Evolutionary conservation across 306 rosid species (phyloP), one percentile per base, ranked within the genome.

Genomic region (Castanea mollissima): DNA sequence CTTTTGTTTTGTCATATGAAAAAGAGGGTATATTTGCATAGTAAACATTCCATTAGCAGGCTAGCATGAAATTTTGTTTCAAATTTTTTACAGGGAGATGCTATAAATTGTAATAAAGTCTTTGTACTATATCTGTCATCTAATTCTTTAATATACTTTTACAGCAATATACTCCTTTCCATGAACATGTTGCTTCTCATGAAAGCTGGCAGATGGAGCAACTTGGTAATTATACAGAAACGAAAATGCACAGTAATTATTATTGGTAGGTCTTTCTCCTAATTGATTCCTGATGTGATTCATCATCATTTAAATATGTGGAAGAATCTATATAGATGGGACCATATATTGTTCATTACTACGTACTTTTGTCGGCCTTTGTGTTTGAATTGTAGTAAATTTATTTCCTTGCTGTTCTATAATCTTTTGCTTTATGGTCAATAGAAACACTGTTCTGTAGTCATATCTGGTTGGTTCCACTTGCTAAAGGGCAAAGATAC

Each of bases 151-250:
- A 73, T 71, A 14, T 44, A 25, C 52, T 89, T 81, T 80, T 82
- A 79, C 96, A 94, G 98, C 86, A 90, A 78, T 91, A 92, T 58
- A 84, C 78, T 80, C 97, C 98, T 80, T 88, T 88, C 49, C 86
- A 89, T 76, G 86, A 86, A 59, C 85, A 89, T 55, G 89, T 89
- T 25, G 92, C 98, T 65, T 75, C 97, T 70, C 91, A 85, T 74
- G 97, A 90, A 83, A 90, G 90, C 96, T 94, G 98, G 98, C 83
- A 91, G 91, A 84, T 56, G 91, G 90, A 92, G 78, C 92, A 87
- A 71, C 86, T 89, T 59, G 97, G 90, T 19, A 80, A 85, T 77
- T 84, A 87, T 83, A 84, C 86, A 52, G 88, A 71, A 85, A 85
- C 74, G 94, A 89, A 84, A 79, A 79, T 56, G 83, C 79, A 68